phyloP scores from a whole-genome alignment of 1,284 basidiomycete genomes.

The Moesziomyces sp. region DNA sequence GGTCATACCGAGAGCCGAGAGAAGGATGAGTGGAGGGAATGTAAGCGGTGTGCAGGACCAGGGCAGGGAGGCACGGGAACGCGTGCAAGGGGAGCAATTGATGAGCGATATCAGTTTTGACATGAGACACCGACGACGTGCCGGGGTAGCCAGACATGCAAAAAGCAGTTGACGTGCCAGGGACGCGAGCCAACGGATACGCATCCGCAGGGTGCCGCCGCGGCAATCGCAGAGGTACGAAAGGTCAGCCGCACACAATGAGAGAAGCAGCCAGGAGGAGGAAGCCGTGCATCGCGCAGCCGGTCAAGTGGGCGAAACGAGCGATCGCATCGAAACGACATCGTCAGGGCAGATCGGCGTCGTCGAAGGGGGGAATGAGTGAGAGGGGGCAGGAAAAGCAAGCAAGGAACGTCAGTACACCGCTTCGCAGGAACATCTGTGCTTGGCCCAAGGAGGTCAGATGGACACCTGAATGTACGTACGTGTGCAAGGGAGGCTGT shows the following conservation, averaged over 20 bases:
- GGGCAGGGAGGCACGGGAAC: background rate
- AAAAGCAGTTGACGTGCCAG: constrained; percentile 25
- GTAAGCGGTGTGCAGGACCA: background rate
- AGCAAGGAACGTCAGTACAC: constrained; percentile 3
- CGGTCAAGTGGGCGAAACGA: background rate
- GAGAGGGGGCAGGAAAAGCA: background rate
- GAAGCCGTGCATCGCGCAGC: constrained; percentile 1
- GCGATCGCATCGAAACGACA: background rate
- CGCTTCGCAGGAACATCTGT: background rate
- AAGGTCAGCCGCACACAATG: too few species aligned
- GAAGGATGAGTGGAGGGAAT: constrained; percentile 9
- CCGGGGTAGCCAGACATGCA: constrained; percentile 3
- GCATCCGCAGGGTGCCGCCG: constrained; percentile 6
- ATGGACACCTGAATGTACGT: constrained; percentile 2
- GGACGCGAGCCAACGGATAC: constrained; percentile 20
- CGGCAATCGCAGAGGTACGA: background rate
- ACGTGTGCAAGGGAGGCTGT: constrained; percentile 8
- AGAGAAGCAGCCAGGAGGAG: background rate
- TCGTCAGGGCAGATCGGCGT: constrained; percentile 2
- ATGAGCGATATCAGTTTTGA: constrained; percentile 27
- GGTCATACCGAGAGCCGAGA: constrained; percentile 4
- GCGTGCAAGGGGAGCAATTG: background rate
- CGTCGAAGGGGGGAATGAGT: background rate
- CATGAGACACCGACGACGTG: constrained; percentile 12
- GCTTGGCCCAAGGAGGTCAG: background rate